Evolutionary conservation across 2,329 filamentous ascomycete genomes (phyloP).

Genomic region (Dendryphion nanum): DNA sequence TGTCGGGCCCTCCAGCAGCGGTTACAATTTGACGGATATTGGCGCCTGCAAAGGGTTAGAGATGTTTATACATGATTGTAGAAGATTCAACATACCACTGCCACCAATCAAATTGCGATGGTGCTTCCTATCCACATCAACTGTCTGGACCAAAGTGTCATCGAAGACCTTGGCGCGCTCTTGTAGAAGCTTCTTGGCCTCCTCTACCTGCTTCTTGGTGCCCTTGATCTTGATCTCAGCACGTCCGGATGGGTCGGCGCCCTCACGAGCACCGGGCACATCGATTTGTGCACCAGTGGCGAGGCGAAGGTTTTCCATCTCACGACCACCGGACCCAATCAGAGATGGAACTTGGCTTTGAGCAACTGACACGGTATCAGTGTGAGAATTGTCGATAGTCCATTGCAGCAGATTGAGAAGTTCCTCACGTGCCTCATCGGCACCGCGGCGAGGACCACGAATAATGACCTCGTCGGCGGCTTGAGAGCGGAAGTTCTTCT

Average conservation of each 20-base stretch:
- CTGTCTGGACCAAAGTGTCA: constrained; percentile 77
- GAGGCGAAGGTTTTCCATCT: constrained; percentile 86
- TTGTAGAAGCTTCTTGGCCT: constrained; percentile 86
- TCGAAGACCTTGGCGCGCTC: constrained; percentile 87
- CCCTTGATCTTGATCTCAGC: constrained; percentile 92
- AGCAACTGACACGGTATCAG: constrained; percentile 77
- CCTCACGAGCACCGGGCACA: constrained; percentile 77
- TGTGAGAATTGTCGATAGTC: constrained; percentile 81
- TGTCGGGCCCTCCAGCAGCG: constrained; percentile 84
- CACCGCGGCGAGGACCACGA: constrained; percentile 88
- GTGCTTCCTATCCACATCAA: constrained; percentile 93
- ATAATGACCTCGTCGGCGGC: constrained; percentile 85
- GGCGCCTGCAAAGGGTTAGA: constrained; percentile 59
- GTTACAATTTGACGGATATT: constrained; percentile 85
- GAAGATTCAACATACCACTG: constrained; percentile 64
- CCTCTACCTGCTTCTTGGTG: constrained; percentile 84
- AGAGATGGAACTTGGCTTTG: constrained; percentile 91
- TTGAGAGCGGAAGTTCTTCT: constrained; percentile 66
- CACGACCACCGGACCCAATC: constrained; percentile 85
- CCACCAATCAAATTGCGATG: constrained; percentile 87
- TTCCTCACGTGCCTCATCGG: constrained; percentile 88
- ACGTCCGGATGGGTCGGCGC: constrained; percentile 60
- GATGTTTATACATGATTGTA: background rate
- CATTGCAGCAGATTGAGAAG: constrained; percentile 86
- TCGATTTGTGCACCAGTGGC: constrained; percentile 87